phyloP scores from a whole-genome alignment of 768 basidiomycete genomes.

The Pluteus cervinus region DNA sequence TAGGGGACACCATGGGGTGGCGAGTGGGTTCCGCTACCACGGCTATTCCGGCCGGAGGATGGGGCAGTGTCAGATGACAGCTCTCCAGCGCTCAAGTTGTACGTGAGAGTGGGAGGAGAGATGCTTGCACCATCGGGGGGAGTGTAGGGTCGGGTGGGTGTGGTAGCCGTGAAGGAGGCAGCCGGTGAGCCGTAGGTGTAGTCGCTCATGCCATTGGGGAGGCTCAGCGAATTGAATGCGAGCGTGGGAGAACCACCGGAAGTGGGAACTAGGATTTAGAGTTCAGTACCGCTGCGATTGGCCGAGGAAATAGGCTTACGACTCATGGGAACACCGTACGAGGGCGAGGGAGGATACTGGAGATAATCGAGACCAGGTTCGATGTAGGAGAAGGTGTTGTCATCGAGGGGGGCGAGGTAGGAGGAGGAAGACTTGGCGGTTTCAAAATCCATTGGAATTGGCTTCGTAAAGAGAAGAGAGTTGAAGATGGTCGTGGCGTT shows the following conservation, averaged over 20 bases:
- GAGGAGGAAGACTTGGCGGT: constrained; percentile 35
- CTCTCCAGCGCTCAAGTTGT: constrained; percentile 65
- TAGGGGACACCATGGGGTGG: constrained; percentile 41
- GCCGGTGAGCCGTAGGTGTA: constrained; percentile 49
- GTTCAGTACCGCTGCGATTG: constrained; percentile 9
- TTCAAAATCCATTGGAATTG: constrained; percentile 43
- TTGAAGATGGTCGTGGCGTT: no score
- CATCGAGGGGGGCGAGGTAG: constrained; percentile 43
- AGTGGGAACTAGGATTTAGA: constrained; percentile 39
- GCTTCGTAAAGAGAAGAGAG: constrained; percentile 23
- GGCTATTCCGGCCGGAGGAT: constrained; percentile 59
- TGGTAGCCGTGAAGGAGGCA: constrained; percentile 44
- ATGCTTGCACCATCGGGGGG: constrained; percentile 57
- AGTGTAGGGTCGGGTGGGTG: constrained; percentile 63
- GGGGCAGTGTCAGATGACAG: constrained; percentile 65
- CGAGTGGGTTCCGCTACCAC: constrained; percentile 59
- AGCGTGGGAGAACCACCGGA: constrained; percentile 55
- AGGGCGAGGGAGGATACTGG: constrained; percentile 55
- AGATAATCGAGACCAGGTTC: constrained; percentile 56
- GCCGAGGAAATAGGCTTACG: constrained; percentile 36
- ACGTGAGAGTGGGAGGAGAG: constrained; percentile 63
- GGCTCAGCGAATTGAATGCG: constrained; percentile 57
- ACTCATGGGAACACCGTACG: constrained; percentile 59
- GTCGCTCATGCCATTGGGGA: constrained; percentile 45
- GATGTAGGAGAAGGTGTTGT: constrained; percentile 42